Base-by-base conservation (phyloP, 208 protist genomes). In the Borovskyia barvae region DNA sequence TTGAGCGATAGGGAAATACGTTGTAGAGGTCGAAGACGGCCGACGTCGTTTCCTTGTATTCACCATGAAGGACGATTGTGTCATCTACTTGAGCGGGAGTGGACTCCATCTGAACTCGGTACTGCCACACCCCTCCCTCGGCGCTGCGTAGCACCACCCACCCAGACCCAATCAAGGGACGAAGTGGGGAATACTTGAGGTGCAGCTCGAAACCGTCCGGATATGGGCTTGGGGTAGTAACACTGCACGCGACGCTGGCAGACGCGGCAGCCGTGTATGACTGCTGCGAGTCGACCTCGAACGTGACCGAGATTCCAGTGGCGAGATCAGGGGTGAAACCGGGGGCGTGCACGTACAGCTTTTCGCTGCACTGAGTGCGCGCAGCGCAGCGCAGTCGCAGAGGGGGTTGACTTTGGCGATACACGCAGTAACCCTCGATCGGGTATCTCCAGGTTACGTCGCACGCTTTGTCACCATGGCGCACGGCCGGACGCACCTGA, bases 21-120 rank as follows among this genome's bases (percentile, higher is more conserved):
- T 97, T 97, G 72, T 85, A 86, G 40, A 97, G 70, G 59, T 84
- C 70, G 50, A 97, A 97, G 8, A 63, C 40, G 26, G 94, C 77
- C 5, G 70, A 61, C 0, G 78, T 75, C 17, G 51, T 83, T 32
- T 75, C 59, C 71, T 80, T 77, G 25, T 87, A 55, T 9, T 77
- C 63, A 12, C 79, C 72, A 28, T 73, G 77, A 17, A 97, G 63
- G 5, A 53, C 29, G 52, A 97, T 87, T 30, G 79, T 76, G 77
- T 97, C 94, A 62, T 97, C 94, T 12, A 76, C 37, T 0, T 86
- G 72, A 0, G 92, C 84, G 9, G 82, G 61, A 25, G 57, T 50
- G n/a, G 90, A 90, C 36, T 97, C 87, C 17, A 97, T 67, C 40
- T 77, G 70, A 22, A 97, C 47, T 15, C 82, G 81, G 74, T 88